Conservation (phyloP, 352 stramenopile genomes). For the Phytophthora cactorum region DNA sequence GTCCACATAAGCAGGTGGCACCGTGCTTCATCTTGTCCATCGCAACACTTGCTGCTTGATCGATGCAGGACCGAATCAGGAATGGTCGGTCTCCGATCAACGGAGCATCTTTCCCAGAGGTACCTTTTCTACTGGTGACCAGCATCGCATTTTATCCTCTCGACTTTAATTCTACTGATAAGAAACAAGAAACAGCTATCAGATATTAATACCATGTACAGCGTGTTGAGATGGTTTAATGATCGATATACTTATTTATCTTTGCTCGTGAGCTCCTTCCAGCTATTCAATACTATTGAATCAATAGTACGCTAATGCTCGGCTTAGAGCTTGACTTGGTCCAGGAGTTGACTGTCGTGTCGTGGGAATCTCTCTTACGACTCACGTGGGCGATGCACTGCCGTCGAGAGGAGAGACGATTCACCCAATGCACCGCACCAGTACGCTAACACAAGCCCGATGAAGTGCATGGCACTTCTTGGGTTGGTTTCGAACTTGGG, state of each 20-base stretch:
- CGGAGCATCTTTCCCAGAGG: not conserved
- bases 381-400: constrained; percentile 3
- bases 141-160: not conserved
- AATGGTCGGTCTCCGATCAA: constrained; percentile 18
- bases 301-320: too few species aligned
- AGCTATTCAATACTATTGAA: not conserved
- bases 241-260: not conserved
- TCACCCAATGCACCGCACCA: constrained; percentile 17
- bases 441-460: not conserved
- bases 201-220: too few species aligned
- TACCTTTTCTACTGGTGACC: constrained; percentile 20
- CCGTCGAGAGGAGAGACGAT: constrained; percentile 1
- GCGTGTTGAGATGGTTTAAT: too few species aligned
- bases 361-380: not conserved
- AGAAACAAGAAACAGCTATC: too few species aligned
- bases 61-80: constrained; percentile 11
- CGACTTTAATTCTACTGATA: too few species aligned
- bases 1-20: constrained; percentile 17
- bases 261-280: not conserved
- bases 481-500: not conserved
- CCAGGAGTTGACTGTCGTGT: not conserved
- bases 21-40: constrained; percentile 18
- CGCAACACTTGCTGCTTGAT: constrained; percentile 14
- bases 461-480: not conserved
- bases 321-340: not conserved